Percentiles rank a stretch among this genome's conserved stretches.
These are phyloP conservation scores for Thuja plicata DNA, from an alignment of 83 land plant genomes.

Conservation along the genomic window DNA sequence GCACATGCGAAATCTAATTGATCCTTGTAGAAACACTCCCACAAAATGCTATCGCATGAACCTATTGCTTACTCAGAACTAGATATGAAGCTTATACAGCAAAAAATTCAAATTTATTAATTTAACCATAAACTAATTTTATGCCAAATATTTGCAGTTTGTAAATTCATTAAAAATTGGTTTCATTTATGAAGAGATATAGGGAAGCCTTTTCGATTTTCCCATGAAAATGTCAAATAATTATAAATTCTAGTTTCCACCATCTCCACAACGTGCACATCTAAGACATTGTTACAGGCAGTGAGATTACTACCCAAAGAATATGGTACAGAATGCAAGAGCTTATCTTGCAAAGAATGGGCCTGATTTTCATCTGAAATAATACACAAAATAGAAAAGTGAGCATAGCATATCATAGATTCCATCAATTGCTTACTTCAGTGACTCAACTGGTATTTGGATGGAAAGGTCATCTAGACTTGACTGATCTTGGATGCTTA, in stretches of 20 bases:
- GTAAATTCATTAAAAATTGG: too few species aligned
- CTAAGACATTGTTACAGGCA: not conserved
- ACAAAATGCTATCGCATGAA: not conserved
- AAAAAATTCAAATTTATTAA: not conserved
- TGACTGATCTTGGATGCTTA: constrained; percentile 45
- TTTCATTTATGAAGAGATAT: too few species aligned
- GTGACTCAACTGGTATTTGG: not conserved
- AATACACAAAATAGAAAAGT: not conserved
- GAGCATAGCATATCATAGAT: not conserved
- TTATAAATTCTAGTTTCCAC: too few species aligned
- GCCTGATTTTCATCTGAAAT: not conserved
- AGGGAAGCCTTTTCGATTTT: too few species aligned
- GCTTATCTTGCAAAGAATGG: constrained; percentile 6
- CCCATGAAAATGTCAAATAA: too few species aligned
- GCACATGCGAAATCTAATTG: not conserved
- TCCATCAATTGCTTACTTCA: not conserved
- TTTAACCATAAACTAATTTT: too few species aligned
- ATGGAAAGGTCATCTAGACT: constrained; percentile 34
- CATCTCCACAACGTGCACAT: not conserved
- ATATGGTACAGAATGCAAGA: constrained; percentile 10
- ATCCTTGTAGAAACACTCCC: not conserved
- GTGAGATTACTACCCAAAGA: not conserved
- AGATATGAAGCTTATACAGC: not conserved
- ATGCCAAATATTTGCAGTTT: too few species aligned
- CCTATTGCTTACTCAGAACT: not conserved